Base-by-base conservation (phyloP, 2,329 filamentous ascomycete species). In the Talaromyces rugulosus region DNA sequence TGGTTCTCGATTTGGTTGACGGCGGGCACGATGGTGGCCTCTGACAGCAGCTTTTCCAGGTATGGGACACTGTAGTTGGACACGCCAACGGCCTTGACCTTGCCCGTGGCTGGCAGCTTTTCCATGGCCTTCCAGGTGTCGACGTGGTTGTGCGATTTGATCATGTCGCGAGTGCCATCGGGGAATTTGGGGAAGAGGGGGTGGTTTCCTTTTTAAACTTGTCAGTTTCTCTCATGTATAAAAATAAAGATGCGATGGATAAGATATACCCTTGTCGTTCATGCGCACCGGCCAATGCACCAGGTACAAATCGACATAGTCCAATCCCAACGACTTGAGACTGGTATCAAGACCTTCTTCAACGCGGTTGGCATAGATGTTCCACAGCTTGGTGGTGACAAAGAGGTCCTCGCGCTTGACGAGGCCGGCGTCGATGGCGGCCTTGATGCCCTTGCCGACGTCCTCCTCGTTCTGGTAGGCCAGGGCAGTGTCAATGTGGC, bases 131-230 rank as follows among this genome's bases (percentile, higher is more conserved):
- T 81, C 71, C 80, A 84, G 5, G 82, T 83, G 73, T 77, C 58
- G 27, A 12, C 12, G n/a, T 94, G 90, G 68, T 86, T 87, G 81
- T 88, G 87, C 66, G 80, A 81, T 69, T 77, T 82, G 71, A 89
- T 82, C 60, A 95, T 85, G 74, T 96, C 91, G 65, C 91, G 87
- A 53, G 82, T 83, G 66, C 91, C 91, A 72, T 94, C 88, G 14
- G 85, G 79, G 58, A 85, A 85, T 74, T 87, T 92, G 67, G 91
- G 91, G 78, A 94, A 91, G 64, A 76, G 63, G 57, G 69, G 70
- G 66, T 77, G 75, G 65, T 72, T 76, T 30, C 75, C 54, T 47
- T 70, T 72, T 18, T 31, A 6, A 6, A 6, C n/a, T 23, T 23
- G 23, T 40, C 82, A 81, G 30, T 81, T 47, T 27, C 5, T 47